phyloP scores from a whole-genome alignment of 2,329 filamentous ascomycete genomes.

The Didymellaceae sp. region DNA sequence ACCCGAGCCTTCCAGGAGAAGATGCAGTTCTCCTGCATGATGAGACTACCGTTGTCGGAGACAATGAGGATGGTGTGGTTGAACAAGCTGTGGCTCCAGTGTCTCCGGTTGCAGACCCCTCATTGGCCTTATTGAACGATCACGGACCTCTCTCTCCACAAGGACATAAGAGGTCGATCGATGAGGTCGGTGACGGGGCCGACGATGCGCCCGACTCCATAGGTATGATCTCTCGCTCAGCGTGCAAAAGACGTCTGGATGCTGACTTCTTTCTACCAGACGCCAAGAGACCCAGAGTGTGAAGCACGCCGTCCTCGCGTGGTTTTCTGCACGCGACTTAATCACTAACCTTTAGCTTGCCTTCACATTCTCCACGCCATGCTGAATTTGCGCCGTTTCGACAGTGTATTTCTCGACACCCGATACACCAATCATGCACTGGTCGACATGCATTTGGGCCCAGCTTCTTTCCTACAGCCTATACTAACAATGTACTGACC shows the following conservation, averaged over 20 bases:
- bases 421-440: background rate
- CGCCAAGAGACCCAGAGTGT: conserved; percentile 42
- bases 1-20: conserved; percentile 15
- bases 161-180: conserved; percentile 43
- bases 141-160: conserved; percentile 34
- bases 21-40: conserved; percentile 19
- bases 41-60: conserved; percentile 18
- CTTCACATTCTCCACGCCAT: background rate
- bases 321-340: conserved; percentile 11
- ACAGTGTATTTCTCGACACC: background rate
- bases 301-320: conserved; percentile 32
- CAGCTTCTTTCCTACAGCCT: background rate
- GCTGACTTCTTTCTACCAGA: conserved; percentile 31
- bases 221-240: conserved; percentile 29
- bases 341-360: conserved; percentile 31
- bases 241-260: conserved; percentile 1
- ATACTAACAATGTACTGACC: conserved; percentile 15
- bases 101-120: conserved; percentile 38
- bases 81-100: conserved; percentile 32
- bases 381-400: background rate
- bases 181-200: conserved; percentile 39
- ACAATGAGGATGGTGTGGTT: conserved; percentile 35
- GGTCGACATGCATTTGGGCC: background rate
- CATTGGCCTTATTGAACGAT: conserved; percentile 33
- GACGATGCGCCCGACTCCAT: conserved; percentile 35